Percentiles rank a stretch among this genome's conserved stretches.
Evolutionary conservation across 108 stramenopile genomes (phyloP).

Genomic region (Epithemia pelagica): DNA sequence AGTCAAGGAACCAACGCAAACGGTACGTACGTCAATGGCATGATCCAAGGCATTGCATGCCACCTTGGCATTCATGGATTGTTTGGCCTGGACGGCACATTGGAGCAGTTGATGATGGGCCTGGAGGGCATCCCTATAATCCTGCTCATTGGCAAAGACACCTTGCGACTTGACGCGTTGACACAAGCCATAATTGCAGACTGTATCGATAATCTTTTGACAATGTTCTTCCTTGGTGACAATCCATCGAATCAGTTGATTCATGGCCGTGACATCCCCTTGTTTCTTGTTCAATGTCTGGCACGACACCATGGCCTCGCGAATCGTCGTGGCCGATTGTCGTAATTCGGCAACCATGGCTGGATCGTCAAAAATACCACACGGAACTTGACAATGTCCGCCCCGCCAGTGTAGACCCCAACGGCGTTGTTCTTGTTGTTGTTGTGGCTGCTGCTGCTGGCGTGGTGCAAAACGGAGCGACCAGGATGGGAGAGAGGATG

Average conservation of each 20-base stretch:
- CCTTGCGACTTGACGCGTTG: conserved; percentile 70
- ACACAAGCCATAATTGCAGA: conserved; percentile 70
- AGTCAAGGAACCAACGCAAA: too few species aligned
- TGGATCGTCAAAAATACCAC: conserved; percentile 81
- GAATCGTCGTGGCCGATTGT: conserved; percentile 50
- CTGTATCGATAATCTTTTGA: conserved; percentile 55
- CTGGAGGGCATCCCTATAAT: conserved; percentile 65
- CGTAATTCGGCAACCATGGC: conserved; percentile 52
- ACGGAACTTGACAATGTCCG: conserved; percentile 71
- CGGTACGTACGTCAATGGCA: too few species aligned
- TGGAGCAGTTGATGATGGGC: conserved; percentile 72
- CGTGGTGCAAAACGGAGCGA: too few species aligned
- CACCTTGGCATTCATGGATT: conserved; percentile 53
- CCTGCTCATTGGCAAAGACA: conserved; percentile 46
- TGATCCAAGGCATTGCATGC: conserved; percentile 61
- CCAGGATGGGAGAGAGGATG: too few species aligned
- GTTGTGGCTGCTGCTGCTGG: too few species aligned
- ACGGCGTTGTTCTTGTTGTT: too few species aligned
- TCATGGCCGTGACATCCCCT: conserved; percentile 40
- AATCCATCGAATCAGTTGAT: conserved; percentile 80
- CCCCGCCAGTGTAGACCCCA: conserved; percentile 87
- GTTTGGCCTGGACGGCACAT: conserved; percentile 69
- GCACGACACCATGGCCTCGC: conserved; percentile 62
- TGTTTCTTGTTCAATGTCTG: conserved; percentile 46
- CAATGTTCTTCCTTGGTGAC: conserved; percentile 73